A percentile compares a stretch with the other conserved stretches of the same genome.
phyloP scores from a whole-genome alignment of 108 stramenopile genomes.

The Pseudonitzschia pungens region DNA sequence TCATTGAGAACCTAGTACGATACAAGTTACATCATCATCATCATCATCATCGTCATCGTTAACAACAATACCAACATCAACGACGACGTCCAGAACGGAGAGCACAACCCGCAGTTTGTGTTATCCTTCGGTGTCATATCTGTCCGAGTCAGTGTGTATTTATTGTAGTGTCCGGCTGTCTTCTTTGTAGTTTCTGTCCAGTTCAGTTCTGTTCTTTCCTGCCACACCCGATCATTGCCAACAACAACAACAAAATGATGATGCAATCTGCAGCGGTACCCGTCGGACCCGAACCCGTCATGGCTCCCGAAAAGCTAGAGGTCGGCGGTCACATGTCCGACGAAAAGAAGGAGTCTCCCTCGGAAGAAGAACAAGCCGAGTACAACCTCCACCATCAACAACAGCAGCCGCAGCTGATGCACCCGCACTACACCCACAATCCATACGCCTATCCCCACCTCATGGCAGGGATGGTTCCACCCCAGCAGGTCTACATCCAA shows the following conservation, averaged over 20 bases:
- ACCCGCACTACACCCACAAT: slow-evolving; percentile 11
- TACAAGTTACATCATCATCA: background rate
- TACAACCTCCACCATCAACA: slow-evolving; percentile 8
- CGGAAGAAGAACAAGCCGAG: background rate
- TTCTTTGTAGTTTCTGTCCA: background rate
- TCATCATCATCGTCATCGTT: background rate
- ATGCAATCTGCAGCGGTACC: slow-evolving; percentile 10
- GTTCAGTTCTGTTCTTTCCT: background rate
- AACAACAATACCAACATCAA: background rate
- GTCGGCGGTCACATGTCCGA: slow-evolving; percentile 3
- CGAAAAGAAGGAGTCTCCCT: slow-evolving; percentile 37
- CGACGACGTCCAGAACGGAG: background rate
- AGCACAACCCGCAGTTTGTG: background rate
- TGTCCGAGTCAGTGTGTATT: background rate
- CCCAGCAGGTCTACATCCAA: slow-evolving; percentile 46
- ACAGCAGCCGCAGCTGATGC: slow-evolving; percentile 13
- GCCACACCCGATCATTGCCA: too few relatives aligned
- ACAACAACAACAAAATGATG: slow-evolving; percentile 1
- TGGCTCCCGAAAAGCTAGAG: background rate
- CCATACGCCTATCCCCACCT: slow-evolving; percentile 4
- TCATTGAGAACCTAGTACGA: too few relatives aligned
- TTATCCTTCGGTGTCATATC: background rate
- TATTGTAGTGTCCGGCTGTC: background rate
- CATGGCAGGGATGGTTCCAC: slow-evolving; percentile 26
- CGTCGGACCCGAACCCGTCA: background rate